phyloP scores from a whole-genome alignment of 2,329 filamentous ascomycete species.

The Dryadomyces quercivorus region DNA sequence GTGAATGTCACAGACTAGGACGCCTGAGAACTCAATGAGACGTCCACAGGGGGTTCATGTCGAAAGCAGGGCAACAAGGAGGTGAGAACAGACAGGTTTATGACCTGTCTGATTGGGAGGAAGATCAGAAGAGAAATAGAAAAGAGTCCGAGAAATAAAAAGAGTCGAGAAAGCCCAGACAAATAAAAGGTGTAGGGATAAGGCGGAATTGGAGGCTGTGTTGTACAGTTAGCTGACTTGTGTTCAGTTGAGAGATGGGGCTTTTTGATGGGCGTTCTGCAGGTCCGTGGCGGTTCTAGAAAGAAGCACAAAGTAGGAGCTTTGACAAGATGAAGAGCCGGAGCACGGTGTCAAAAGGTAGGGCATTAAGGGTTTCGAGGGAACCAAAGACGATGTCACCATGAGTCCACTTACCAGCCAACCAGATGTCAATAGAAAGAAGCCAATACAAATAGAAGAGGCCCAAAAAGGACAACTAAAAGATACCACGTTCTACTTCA shows the following conservation, averaged over 20 bases:
- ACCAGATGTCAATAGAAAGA: neutral
- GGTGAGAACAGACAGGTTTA: neutral
- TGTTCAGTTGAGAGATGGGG: too few relatives aligned
- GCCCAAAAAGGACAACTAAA: neutral
- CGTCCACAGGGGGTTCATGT: neutral
- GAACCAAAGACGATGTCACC: neutral
- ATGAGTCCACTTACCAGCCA: conserved; percentile 1
- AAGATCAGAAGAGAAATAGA: neutral
- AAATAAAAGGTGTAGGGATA: too few relatives aligned
- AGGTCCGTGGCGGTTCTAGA: neutral
- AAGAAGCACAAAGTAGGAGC: neutral
- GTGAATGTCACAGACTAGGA: neutral
- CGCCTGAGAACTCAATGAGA: neutral
- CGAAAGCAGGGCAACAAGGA: neutral
- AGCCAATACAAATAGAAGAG: neutral
- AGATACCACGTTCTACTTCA: neutral
- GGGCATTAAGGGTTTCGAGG: neutral
- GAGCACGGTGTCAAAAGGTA: neutral
- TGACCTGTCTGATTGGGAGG: neutral
- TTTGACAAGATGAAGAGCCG: neutral
- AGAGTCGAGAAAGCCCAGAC: too few relatives aligned
- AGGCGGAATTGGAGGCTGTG: too few relatives aligned
- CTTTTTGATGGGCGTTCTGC: too few relatives aligned
- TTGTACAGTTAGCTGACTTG: too few relatives aligned
- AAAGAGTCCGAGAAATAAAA: neutral